Percentiles rank a stretch among this genome's conserved stretches.
Evolutionary conservation across 2,329 filamentous ascomycete species (phyloP).

Genomic region (Alternaria solani): DNA sequence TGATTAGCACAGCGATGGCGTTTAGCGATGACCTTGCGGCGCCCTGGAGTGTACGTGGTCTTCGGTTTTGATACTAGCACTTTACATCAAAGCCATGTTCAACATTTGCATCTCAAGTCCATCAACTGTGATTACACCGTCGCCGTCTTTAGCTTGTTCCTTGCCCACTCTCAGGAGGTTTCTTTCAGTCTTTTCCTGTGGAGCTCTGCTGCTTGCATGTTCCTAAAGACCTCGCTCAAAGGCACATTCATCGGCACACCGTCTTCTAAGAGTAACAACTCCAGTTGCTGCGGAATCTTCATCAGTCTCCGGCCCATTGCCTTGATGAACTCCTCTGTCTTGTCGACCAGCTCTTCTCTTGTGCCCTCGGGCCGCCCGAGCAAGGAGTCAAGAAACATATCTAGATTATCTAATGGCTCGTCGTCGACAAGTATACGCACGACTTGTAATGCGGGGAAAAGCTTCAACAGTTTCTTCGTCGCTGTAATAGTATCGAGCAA

Average conservation of each 20-base stretch:
- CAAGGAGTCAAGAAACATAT: not conserved
- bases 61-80: not conserved
- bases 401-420: not conserved
- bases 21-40: not conserved
- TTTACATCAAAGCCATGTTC: not conserved
- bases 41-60: not conserved
- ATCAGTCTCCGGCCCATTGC: not conserved
- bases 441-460: not conserved
- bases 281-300: not conserved
- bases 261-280: not conserved
- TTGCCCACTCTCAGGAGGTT: not conserved
- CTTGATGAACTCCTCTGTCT: not conserved
- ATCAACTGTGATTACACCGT: not conserved
- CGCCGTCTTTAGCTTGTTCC: not conserved
- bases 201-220: not conserved
- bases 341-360: not conserved
- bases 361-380: not conserved
- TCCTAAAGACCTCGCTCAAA: not conserved
- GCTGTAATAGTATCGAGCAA: not conserved
- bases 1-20: conserved; percentile 9
- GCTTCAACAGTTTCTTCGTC: not conserved
- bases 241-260: not conserved
- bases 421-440: not conserved
- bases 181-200: not conserved
- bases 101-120: not conserved